phyloP scores from a whole-genome alignment of 768 basidiomycete genomes.

The Lactarius tabidus region DNA sequence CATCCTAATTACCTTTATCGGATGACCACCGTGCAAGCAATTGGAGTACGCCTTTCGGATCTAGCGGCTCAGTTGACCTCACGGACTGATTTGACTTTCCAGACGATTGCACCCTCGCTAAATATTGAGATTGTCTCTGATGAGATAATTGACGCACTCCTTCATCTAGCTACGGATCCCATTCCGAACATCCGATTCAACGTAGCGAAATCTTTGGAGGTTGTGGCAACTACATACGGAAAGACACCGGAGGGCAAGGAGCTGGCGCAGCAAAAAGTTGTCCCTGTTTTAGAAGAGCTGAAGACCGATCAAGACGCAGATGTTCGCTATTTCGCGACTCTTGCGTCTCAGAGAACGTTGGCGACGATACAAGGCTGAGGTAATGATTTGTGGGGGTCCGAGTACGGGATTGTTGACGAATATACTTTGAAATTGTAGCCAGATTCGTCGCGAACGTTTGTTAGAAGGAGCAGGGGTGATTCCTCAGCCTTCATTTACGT shows the following conservation, averaged over 20 bases:
- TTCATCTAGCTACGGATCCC: constrained; percentile 79
- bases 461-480: constrained; percentile 25
- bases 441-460: constrained; percentile 21
- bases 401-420: neutral
- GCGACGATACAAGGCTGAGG: constrained; percentile 39
- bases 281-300: constrained; percentile 82
- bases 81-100: constrained; percentile 3
- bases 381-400: constrained; percentile 23
- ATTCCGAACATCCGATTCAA: constrained; percentile 99
- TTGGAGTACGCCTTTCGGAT: constrained; percentile 63
- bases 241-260: constrained; percentile 63
- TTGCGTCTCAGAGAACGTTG: constrained; percentile 63
- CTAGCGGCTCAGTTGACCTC: neutral
- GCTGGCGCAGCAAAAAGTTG: constrained; percentile 66
- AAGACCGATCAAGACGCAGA: constrained; percentile 91
- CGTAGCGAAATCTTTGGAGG: constrained; percentile 92
- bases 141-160: constrained; percentile 78
- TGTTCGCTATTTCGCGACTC: constrained; percentile 89
- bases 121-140: constrained; percentile 77
- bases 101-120: constrained; percentile 95
- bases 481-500: constrained; percentile 19
- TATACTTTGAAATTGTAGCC: neutral
- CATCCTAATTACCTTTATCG: constrained; percentile 96
- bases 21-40: constrained; percentile 99
- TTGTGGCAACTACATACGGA: constrained; percentile 71